A percentile compares a stretch with the other conserved stretches of the same genome.
phyloP scores from a whole-genome alignment of 768 basidiomycete species.

The Imleria badia region DNA sequence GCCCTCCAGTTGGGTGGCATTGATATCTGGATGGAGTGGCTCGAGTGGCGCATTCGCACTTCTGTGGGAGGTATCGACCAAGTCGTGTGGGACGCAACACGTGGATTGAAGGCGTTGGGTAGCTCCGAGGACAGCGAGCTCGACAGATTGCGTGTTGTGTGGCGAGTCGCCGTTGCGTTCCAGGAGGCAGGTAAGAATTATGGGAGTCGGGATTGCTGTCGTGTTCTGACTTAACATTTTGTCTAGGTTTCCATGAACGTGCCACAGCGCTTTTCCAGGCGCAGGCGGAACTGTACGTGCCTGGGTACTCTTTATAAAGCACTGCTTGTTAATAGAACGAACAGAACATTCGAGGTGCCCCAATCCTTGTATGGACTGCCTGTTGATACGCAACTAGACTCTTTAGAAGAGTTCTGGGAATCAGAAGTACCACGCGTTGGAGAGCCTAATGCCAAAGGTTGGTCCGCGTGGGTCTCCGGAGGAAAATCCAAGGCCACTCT shows the following conservation, averaged over 20 bases:
- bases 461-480: constrained; percentile 59
- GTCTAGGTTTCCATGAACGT: constrained; percentile 67
- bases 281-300: constrained; percentile 74
- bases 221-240: constrained; percentile 1
- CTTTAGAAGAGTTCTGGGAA: constrained; percentile 84
- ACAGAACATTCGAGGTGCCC: constrained; percentile 62
- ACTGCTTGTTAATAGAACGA: constrained; percentile 6
- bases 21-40: constrained; percentile 76
- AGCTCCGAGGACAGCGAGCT: constrained; percentile 47
- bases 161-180: constrained; percentile 65
- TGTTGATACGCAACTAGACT: constrained; percentile 49
- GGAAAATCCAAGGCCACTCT: constrained; percentile 36
- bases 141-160: constrained; percentile 59
- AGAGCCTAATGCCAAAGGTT: constrained; percentile 64
- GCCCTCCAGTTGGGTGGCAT: constrained; percentile 52
- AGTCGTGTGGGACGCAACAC: constrained; percentile 50
- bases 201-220: neutral
- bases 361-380: constrained; percentile 41
- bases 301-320: neutral
- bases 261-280: constrained; percentile 80
- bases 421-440: constrained; percentile 76
- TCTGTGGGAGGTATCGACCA: constrained; percentile 49
- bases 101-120: constrained; percentile 45
- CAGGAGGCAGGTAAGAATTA: constrained; percentile 60
- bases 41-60: constrained; percentile 68